These are phyloP conservation scores for Phytophthora parvispora DNA, from an alignment of 352 stramenopile genomes.

Conservation along the genomic window DNA sequence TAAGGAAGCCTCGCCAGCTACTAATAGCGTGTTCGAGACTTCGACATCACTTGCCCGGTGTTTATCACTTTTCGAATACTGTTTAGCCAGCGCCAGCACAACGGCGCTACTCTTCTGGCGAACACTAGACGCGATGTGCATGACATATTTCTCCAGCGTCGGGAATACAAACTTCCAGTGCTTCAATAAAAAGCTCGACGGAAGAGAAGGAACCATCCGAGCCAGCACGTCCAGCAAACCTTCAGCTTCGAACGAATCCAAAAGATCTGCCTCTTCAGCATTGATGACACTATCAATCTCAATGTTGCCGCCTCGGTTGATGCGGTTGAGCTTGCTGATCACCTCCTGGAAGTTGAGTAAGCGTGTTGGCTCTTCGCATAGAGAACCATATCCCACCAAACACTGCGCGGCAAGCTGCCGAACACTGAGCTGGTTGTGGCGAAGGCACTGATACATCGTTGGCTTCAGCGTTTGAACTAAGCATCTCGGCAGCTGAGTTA, in stretches of 20 bases:
- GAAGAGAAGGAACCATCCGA: slow-evolving; percentile 50
- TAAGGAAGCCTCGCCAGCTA: slow-evolving; percentile 15
- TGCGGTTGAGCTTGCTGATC: slow-evolving; percentile 81
- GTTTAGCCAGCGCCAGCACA: slow-evolving; percentile 52
- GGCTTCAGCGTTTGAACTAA: slow-evolving; percentile 58
- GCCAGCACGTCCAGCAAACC: slow-evolving; percentile 74
- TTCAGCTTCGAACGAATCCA: slow-evolving; percentile 70
- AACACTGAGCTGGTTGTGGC: slow-evolving; percentile 67
- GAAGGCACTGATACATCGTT: slow-evolving; percentile 62
- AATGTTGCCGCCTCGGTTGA: slow-evolving; percentile 31
- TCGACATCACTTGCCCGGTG: not conserved
- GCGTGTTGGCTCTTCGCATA: slow-evolving; percentile 65
- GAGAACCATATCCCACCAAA: slow-evolving; percentile 48
- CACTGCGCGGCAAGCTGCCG: slow-evolving; percentile 62
- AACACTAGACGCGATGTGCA: slow-evolving; percentile 79
- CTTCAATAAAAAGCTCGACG: slow-evolving; percentile 62
- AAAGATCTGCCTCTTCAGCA: slow-evolving; percentile 26
- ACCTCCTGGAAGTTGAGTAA: slow-evolving; percentile 77
- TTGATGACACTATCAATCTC: slow-evolving; percentile 1
- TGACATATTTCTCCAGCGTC: slow-evolving; percentile 76
- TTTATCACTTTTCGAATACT: slow-evolving; percentile 17
- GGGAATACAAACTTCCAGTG: slow-evolving; percentile 82
- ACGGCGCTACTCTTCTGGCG: slow-evolving; percentile 65
- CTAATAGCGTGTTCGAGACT: not conserved
- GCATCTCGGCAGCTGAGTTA: slow-evolving; percentile 32